Percentiles rank a stretch among this genome's conserved stretches.
Evolutionary conservation across 208 protist genomes (phyloP).

Genomic region (Novymonas esmeraldas): DNA sequence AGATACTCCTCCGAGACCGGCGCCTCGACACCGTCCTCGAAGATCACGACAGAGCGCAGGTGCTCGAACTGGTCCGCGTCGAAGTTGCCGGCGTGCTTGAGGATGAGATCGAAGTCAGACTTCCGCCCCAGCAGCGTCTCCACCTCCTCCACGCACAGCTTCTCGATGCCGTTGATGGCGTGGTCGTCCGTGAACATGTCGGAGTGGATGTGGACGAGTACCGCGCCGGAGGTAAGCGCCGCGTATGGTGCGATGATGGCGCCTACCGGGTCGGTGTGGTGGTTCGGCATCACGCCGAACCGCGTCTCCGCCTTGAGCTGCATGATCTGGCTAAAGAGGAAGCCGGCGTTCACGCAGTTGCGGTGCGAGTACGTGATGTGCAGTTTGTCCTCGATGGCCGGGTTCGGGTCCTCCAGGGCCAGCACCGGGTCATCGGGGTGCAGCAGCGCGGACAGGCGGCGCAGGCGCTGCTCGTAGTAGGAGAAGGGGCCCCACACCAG

Average conservation of each 20-base stretch:
- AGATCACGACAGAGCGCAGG: constrained; percentile 81
- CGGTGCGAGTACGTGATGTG: constrained; percentile 89
- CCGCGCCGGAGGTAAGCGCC: constrained; percentile 83
- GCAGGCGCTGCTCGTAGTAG: constrained; percentile 92
- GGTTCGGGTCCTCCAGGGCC: constrained; percentile 82
- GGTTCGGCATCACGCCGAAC: constrained; percentile 90
- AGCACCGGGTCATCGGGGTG: constrained; percentile 92
- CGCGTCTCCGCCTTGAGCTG: constrained; percentile 85
- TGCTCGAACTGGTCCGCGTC: constrained; percentile 88
- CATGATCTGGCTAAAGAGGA: constrained; percentile 83
- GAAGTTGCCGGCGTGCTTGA: constrained; percentile 91
- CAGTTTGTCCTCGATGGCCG: constrained; percentile 85
- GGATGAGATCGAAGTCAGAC: constrained; percentile 83
- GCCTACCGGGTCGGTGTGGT: constrained; percentile 85
- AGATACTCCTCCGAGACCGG: constrained; percentile 73
- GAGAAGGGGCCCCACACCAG: constrained; percentile 92
- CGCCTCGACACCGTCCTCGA: constrained; percentile 75
- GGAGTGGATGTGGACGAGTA: constrained; percentile 86
- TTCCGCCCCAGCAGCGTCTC: constrained; percentile 77
- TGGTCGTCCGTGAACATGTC: constrained; percentile 93
- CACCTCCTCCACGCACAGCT: constrained; percentile 91
- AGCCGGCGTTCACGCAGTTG: constrained; percentile 92
- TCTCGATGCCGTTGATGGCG: constrained; percentile 90
- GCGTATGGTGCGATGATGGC: constrained; percentile 89
- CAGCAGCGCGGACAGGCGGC: constrained; percentile 84